Evolutionary conservation across 768 basidiomycete species (phyloP).

Genomic region (Pleurotus pulmonarius): DNA sequence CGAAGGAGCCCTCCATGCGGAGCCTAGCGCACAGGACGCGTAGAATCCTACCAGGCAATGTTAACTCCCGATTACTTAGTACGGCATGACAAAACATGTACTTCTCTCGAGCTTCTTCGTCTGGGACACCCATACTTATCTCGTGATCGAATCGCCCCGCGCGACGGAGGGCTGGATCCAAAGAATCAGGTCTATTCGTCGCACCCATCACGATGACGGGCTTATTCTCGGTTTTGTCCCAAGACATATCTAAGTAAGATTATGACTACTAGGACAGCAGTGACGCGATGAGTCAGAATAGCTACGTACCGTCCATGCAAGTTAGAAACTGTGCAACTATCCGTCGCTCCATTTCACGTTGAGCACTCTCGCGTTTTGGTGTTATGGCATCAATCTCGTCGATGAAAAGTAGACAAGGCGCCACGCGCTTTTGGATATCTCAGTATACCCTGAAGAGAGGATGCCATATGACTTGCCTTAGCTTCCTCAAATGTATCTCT

Average conservation of each 20-base stretch:
- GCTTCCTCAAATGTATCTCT: conserved; percentile 97
- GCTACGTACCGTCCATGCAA: conserved; percentile 89
- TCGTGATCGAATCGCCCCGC: conserved; percentile 97
- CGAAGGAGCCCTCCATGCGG: conserved; percentile 81
- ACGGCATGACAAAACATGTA: conserved; percentile 32
- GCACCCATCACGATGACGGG: conserved; percentile 95
- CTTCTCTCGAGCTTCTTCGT: conserved; percentile 88
- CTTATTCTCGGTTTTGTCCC: conserved; percentile 91
- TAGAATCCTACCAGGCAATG: conserved; percentile 64
- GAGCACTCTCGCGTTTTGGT: conserved; percentile 95
- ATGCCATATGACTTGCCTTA: conserved; percentile 50
- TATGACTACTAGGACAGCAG: conserved; percentile 1
- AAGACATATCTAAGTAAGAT: conserved; percentile 70
- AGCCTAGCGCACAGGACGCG: conserved; percentile 82
- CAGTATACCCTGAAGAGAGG: neutral
- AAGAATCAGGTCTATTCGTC: conserved; percentile 92
- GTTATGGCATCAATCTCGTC: conserved; percentile 99
- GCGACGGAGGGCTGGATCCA: conserved; percentile 89
- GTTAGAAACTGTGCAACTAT: conserved; percentile 98
- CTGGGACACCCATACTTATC: conserved; percentile 96
- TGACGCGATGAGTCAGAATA: neutral
- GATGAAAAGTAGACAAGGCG: conserved; percentile 92
- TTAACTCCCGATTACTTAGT: neutral
- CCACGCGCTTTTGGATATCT: conserved; percentile 55
- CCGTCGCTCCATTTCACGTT: conserved; percentile 95